Conservation (phyloP, 257 asterid species). For the Ajuga chamaepitys region DNA sequence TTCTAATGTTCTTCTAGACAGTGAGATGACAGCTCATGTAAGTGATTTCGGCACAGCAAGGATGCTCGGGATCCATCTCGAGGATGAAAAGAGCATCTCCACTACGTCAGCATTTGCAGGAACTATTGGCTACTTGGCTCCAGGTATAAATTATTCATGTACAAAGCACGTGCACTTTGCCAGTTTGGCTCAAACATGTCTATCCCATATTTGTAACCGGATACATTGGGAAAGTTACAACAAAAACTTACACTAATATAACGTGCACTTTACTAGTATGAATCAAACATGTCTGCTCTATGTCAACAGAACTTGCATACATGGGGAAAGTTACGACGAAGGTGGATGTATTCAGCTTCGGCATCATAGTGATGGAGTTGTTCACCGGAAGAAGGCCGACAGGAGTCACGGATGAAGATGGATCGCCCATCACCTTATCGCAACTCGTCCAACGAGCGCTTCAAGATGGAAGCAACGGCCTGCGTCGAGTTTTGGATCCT, state of each 20-base stretch:
- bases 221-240: too few species aligned
- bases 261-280: too few species aligned
- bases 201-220: too few species aligned
- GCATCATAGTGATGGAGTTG: constrained; percentile 65
- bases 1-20: constrained; percentile 67
- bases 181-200: too few species aligned
- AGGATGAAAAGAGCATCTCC: constrained; percentile 35
- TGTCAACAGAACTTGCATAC: constrained; percentile 68
- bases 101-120: constrained; percentile 70
- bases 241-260: too few species aligned
- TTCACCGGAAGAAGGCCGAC: constrained; percentile 73
- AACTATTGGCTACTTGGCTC: constrained; percentile 90
- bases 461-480: constrained; percentile 28
- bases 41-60: constrained; percentile 89
- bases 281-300: not conserved
- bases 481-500: constrained; percentile 50
- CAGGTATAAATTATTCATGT: constrained; percentile 39
- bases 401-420: constrained; percentile 43
- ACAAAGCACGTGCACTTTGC: too few species aligned
- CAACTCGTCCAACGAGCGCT: constrained; percentile 51
- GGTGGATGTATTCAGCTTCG: constrained; percentile 82
- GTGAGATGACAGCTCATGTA: constrained; percentile 48
- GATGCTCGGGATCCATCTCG: constrained; percentile 55
- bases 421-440: constrained; percentile 50
- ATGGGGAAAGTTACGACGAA: constrained; percentile 67